Evolutionary conservation across 257 asterid genomes (phyloP).

Genomic region (Gentiana straminea): DNA sequence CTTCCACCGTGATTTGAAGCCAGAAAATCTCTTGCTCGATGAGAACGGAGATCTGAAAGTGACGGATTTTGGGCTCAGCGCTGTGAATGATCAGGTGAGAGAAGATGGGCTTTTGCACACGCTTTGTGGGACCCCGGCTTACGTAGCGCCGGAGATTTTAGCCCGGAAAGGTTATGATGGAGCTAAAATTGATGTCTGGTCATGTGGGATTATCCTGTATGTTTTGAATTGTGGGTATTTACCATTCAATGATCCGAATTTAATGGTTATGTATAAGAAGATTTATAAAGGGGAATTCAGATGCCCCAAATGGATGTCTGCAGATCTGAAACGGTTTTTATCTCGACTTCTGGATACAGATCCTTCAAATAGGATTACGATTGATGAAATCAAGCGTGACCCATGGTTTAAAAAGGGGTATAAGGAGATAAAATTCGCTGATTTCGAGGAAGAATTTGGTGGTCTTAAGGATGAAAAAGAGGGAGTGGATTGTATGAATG

Average conservation of each 20-base stretch:
- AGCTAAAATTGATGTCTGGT: constrained; percentile 72
- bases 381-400: constrained; percentile 59
- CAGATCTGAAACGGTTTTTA: constrained; percentile 58
- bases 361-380: constrained; percentile 55
- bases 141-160: constrained; percentile 91
- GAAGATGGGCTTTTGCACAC: constrained; percentile 70
- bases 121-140: constrained; percentile 93
- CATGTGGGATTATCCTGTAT: constrained; percentile 38
- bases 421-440: constrained; percentile 9
- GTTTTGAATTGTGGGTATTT: constrained; percentile 44
- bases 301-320: constrained; percentile 81
- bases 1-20: constrained; percentile 82
- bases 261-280: constrained; percentile 36
- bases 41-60: constrained; percentile 72
- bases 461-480: constrained; percentile 28
- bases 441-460: constrained; percentile 17
- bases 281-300: constrained; percentile 78
- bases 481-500: constrained; percentile 24
- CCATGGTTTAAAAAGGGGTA: constrained; percentile 75
- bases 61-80: constrained; percentile 87
- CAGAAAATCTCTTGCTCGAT: constrained; percentile 71
- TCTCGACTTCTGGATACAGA: constrained; percentile 59
- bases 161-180: constrained; percentile 83
- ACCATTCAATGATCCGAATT: constrained; percentile 56
- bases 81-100: constrained; percentile 44